A percentile compares a stretch with the other conserved stretches of the same genome.
These are phyloP conservation scores for Epichloe sibirici DNA, from an alignment of 2,329 filamentous ascomycete species.

Conservation along the genomic window DNA sequence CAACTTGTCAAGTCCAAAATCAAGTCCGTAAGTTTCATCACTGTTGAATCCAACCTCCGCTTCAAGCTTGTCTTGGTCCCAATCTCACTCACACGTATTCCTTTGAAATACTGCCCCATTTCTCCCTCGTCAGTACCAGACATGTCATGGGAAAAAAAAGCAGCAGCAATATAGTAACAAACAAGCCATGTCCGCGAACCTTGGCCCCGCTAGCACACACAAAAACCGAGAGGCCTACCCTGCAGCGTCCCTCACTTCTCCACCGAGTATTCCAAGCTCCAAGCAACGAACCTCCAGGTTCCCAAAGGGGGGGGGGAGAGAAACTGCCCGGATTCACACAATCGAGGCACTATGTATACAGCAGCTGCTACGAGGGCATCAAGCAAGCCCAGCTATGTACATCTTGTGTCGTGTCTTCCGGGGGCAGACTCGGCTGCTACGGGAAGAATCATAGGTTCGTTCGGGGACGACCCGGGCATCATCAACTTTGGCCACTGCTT, in stretches of 20 bases:
- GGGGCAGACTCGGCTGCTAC: conserved; percentile 36
- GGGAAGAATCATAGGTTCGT: conserved; percentile 39
- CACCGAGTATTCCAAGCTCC: conserved; percentile 59
- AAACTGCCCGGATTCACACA: conserved; percentile 62
- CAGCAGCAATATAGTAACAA: too few species aligned
- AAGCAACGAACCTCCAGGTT: conserved; percentile 44
- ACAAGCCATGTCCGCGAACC: too few species aligned
- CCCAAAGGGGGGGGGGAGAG: conserved; percentile 55
- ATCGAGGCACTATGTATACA: conserved; percentile 35
- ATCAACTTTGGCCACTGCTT: conserved; percentile 45
- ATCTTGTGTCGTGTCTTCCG: conserved; percentile 44
- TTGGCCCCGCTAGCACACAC: too few species aligned
- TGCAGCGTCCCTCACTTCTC: conserved; percentile 54
- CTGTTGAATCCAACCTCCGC: too few species aligned
- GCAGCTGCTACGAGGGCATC: conserved; percentile 27
- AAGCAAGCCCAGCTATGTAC: conserved; percentile 16
- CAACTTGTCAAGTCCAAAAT: too few species aligned
- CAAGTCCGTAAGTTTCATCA: too few species aligned
- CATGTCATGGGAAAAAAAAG: not conserved
- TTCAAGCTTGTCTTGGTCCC: too few species aligned
- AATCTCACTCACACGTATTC: too few species aligned
- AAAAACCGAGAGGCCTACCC: not conserved
- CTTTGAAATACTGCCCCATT: too few species aligned
- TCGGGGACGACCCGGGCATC: conserved; percentile 31
- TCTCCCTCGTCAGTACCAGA: not conserved